Base-by-base conservation (phyloP, 164 flowering plant species). In the Nymphaea thermarum region DNA sequence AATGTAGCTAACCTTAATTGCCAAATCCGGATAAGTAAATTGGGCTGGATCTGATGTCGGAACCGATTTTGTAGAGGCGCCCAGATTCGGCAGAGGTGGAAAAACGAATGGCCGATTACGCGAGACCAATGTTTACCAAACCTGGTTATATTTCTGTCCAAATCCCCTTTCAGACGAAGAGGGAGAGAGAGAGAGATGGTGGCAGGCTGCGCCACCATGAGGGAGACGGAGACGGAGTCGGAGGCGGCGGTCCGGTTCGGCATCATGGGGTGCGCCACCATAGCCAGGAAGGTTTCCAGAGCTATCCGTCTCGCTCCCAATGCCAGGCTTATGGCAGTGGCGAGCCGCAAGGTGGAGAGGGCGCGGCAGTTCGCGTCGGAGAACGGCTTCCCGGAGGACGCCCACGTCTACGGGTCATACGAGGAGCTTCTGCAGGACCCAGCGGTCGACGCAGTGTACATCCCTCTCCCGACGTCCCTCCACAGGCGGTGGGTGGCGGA, bases 371-470 rank as follows among this genome's bases (percentile, higher is more conserved):
- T 74, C 72, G 90, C 88, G 3, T 53, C 73, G 8, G 81, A 77
- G 16, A 86, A 86, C 70, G 71, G 71, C 47, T 80, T 79, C 79
- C 89, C 87, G 0, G 57, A 81, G 2, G 62, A 77, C n/a, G 78
- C 75, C 8, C 85, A 82, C 76, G 42, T 80, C 69, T 85, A 85
- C 77, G 89, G 84, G 51, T 73, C 77, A 71, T 88, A 88, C 77
- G 88, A 84, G 51, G 80, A 71, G 14, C 76, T 88, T 0, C 80
- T 88, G 7, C 88, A 88, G 57, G 94, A 86, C 70, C 81, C 85
- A 0, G 71, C 71, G 3, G 74, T 88, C 59, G 94, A 88, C 75
- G 94, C 84, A 44, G 85, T 88, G 7, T 88, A 88, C 74, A 18
- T 86, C 4, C 91, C 91, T 1, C 72, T 86, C 11, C 89, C 94